phyloP scores from a whole-genome alignment of 108 stramenopile species.

The Seminavis robusta region DNA sequence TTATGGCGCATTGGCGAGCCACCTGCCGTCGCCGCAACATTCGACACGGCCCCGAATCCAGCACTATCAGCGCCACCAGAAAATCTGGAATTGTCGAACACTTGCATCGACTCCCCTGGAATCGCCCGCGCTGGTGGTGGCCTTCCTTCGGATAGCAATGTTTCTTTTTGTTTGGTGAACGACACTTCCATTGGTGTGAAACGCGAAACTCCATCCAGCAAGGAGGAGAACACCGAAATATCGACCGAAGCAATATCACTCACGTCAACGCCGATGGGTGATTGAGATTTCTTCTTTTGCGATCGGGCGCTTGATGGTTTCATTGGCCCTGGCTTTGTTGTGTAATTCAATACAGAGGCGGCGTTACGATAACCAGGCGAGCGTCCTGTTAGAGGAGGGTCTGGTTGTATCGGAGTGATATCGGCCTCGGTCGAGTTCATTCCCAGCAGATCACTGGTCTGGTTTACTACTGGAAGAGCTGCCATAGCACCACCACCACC shows the following conservation, averaged over 20 bases:
- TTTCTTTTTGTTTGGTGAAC: too few species aligned
- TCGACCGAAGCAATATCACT: constrained; percentile 33
- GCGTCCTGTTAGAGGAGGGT: too few species aligned
- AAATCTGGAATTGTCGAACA: too few species aligned
- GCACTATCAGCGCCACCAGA: too few species aligned
- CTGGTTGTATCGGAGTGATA: too few species aligned
- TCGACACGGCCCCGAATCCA: too few species aligned
- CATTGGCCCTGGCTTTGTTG: constrained; percentile 84
- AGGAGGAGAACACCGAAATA: constrained; percentile 36
- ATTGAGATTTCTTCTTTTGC: constrained; percentile 59
- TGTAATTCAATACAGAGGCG: constrained; percentile 46
- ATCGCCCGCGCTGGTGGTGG: constrained; percentile 13
- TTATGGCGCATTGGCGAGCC: constrained; percentile 17
- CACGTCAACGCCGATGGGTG: constrained; percentile 31
- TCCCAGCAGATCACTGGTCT: constrained; percentile 31
- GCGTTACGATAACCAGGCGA: constrained; percentile 37
- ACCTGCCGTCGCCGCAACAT: too few species aligned
- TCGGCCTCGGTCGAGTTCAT: too few species aligned
- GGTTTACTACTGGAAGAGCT: not conserved
- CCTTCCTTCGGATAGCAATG: not conserved
- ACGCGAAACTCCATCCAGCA: too few species aligned
- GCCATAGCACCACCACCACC: constrained; percentile 10
- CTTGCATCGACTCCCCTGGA: too few species aligned
- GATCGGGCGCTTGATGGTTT: constrained; percentile 84
- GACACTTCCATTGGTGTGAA: not conserved